Conservation (phyloP, 345 rosid species). For the Corymbia maculata region DNA sequence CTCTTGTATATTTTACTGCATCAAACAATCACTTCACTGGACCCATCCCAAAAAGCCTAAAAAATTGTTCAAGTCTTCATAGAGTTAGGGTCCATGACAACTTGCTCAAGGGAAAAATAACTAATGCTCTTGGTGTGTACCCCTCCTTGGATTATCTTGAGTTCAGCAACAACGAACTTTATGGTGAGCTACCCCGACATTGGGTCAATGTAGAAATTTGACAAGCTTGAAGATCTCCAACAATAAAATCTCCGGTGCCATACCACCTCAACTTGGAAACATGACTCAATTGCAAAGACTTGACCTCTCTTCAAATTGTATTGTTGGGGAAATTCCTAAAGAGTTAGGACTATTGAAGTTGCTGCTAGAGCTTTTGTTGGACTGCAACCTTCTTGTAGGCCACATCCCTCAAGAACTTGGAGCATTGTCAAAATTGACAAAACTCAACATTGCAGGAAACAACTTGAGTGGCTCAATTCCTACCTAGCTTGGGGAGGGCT, state of each 20-base stretch:
- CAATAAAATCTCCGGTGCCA: not conserved
- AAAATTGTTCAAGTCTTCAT: not conserved
- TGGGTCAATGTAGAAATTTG: not conserved
- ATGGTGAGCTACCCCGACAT: not conserved
- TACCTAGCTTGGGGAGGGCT: not conserved
- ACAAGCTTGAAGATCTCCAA: not conserved
- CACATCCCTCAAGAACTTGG: conserved; percentile 13
- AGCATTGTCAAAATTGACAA: not conserved
- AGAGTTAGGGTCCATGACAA: not conserved
- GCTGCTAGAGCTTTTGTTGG: not conserved
- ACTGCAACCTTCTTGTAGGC: conserved; percentile 8
- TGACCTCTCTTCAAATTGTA: not conserved
- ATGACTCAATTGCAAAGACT: not conserved
- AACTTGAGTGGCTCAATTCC: conserved; percentile 5
- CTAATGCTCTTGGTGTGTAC: not conserved
- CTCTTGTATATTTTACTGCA: too few relatives aligned
- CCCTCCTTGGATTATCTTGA: not conserved
- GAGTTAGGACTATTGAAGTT: conserved; percentile 3
- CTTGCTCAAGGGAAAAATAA: not conserved
- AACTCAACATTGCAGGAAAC: conserved; percentile 12
- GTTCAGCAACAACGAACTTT: not conserved
- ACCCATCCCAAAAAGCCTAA: not conserved
- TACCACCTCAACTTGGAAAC: not conserved
- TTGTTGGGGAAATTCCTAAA: not conserved
- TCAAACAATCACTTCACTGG: too few relatives aligned